Base-by-base conservation (phyloP, 805 yeast species). In the Kluyveromyces siamensis region DNA sequence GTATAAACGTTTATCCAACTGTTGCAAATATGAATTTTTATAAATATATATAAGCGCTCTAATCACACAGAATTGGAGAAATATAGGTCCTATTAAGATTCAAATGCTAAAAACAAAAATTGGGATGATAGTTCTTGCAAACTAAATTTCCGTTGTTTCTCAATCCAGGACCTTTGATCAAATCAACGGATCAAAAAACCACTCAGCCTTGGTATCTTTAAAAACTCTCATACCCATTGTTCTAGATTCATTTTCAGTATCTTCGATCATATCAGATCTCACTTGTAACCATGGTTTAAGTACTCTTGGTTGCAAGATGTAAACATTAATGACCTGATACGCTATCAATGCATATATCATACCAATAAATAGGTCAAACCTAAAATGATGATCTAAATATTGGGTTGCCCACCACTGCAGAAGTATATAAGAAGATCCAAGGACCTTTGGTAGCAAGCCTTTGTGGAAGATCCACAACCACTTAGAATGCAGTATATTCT, bases 401-500 rank as follows among this genome's bases (percentile, higher is more conserved):
- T 83, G 79, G 2, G 87, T 80, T 21, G 86, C 79, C 87, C 87
- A 83, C 84, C 87, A 81, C 59, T 82, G 87, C 35, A 79, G 58
- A 2, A 70, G 50, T 8, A 82, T 76, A 61, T 76, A 82, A 0
- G 52, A 36, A 6, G 73, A 56, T 18, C 72, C 74, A 1, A 72
- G 53, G 6, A 69, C 16, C 52, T 61, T 60, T 8, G 68, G 65
- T 16, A 62, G 30, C 8, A 60, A 33, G 4, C 62, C 63, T 11
- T 50, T 50, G 48, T 62, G 60, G 44, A 62, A 55, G 13, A 61
- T 30, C 39, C 56, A 59, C 27, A 56, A 51, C 61, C 63, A 58
- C 44, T 25, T 51, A 40, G 40, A 18, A 38, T 17, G 8, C 16
- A 39, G 30, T 13, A 36, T 37, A 36, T 27, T 36, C 27, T 17